phyloP scores from a whole-genome alignment of 2,329 filamentous ascomycete species.

The Beauveria rudraprayagi region DNA sequence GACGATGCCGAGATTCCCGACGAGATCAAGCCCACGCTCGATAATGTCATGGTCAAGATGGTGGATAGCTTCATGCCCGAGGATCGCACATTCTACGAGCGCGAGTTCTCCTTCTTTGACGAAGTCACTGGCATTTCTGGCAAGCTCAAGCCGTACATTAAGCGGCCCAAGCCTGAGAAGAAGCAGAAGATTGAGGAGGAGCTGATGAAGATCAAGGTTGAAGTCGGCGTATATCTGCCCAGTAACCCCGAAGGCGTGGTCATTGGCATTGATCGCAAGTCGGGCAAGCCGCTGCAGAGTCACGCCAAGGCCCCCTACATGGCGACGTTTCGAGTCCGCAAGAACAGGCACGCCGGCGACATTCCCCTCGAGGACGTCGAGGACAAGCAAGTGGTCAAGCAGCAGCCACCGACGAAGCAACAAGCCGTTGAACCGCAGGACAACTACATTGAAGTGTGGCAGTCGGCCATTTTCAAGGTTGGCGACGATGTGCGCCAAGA shows the following conservation, averaged over 20 bases:
- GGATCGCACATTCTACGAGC: slow-evolving; percentile 82
- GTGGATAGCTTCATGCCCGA: slow-evolving; percentile 70
- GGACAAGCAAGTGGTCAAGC: slow-evolving; percentile 13
- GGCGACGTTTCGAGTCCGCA: slow-evolving; percentile 96
- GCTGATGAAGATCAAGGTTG: slow-evolving; percentile 91
- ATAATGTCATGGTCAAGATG: slow-evolving; percentile 80
- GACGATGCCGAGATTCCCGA: slow-evolving; percentile 88
- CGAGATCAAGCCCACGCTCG: slow-evolving; percentile 84
- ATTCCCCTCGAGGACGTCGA: slow-evolving; percentile 39
- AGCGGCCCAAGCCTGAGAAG: slow-evolving; percentile 88
- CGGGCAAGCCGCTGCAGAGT: slow-evolving; percentile 91
- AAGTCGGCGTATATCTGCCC: slow-evolving; percentile 93
- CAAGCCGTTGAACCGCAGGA: slow-evolving; percentile 21
- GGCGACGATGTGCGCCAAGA: slow-evolving; percentile 98
- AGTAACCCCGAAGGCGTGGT: slow-evolving; percentile 96
- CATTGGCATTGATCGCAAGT: slow-evolving; percentile 95
- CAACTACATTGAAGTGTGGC: slow-evolving; percentile 87
- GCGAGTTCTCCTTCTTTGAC: slow-evolving; percentile 96
- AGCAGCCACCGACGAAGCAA: neutral
- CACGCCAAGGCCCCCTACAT: slow-evolving; percentile 98
- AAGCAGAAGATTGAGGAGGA: slow-evolving; percentile 99
- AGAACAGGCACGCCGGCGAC: slow-evolving; percentile 52
- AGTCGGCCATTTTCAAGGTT: slow-evolving; percentile 99
- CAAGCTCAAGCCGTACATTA: slow-evolving; percentile 89
- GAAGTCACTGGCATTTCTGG: slow-evolving; percentile 94